These are phyloP conservation scores for Aureobasidium namibiae DNA, from an alignment of 2,329 filamentous ascomycete genomes.

Conservation along the genomic window DNA sequence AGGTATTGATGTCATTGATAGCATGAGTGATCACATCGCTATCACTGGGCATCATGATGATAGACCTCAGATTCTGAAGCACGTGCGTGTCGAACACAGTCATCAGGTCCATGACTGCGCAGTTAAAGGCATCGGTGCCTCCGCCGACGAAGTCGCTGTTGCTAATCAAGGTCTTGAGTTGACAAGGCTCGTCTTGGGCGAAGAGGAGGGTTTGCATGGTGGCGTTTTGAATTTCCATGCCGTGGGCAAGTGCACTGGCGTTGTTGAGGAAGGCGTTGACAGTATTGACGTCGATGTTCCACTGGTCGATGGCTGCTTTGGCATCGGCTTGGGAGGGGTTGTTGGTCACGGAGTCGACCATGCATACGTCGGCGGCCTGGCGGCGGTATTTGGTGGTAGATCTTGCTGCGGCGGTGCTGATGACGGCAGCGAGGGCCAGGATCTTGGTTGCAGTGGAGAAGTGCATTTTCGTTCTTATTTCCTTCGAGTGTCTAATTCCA, in stretches of 20 bases:
- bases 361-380: constrained; percentile 12
- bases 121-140: constrained; percentile 14
- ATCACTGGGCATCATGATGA: constrained; percentile 13
- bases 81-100: constrained; percentile 17
- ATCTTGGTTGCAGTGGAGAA: background rate
- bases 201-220: constrained; percentile 11
- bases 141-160: background rate
- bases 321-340: constrained; percentile 8
- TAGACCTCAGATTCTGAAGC: constrained; percentile 15
- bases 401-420: background rate
- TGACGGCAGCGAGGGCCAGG: constrained; percentile 7
- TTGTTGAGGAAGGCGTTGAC: constrained; percentile 48
- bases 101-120: background rate
- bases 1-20: constrained; percentile 16
- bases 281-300: constrained; percentile 41
- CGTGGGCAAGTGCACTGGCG: constrained; percentile 41
- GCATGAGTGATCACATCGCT: constrained; percentile 3
- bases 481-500: background rate
- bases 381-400: background rate
- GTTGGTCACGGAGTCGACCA: constrained; percentile 14
- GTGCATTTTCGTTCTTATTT: background rate
- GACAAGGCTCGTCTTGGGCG: constrained; percentile 19
- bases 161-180: constrained; percentile 16
- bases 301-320: constrained; percentile 16
- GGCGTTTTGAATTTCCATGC: constrained; percentile 18